Evolutionary conservation across 1,284 basidiomycete genomes (phyloP).

Genomic region (Leccinum pachyderme): DNA sequence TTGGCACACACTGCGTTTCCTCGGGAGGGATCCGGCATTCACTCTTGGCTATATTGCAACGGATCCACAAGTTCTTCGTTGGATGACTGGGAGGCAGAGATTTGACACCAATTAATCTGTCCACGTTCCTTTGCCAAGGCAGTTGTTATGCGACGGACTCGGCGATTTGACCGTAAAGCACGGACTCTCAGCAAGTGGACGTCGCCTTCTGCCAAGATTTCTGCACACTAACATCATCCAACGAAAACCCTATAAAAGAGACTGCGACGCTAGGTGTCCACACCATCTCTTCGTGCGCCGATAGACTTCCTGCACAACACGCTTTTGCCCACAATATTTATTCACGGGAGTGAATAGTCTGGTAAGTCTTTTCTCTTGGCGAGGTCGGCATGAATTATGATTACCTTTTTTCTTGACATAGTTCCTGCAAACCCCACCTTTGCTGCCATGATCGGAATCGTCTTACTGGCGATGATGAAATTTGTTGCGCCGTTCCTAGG

Average conservation of each 20-base stretch:
- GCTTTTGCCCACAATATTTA: not conserved
- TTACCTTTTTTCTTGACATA: not conserved
- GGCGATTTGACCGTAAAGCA: not conserved
- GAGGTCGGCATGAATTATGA: not conserved
- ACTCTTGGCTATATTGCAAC: not conserved
- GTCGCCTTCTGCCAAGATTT: not conserved
- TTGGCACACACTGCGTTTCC: not conserved
- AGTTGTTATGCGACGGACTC: not conserved
- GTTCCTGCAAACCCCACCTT: not conserved
- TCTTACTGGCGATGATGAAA: not conserved
- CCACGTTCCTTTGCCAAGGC: not conserved
- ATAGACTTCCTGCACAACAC: not conserved
- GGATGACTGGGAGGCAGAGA: not conserved
- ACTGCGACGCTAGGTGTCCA: not conserved
- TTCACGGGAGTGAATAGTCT: not conserved
- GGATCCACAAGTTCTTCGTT: not conserved
- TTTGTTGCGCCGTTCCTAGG: fast-evolving
- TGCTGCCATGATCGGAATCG: not conserved
- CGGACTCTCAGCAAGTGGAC: not conserved
- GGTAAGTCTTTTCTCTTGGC: not conserved
- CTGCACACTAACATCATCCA: not conserved
- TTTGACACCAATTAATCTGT: not conserved
- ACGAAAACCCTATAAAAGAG: slow-evolving; percentile 11
- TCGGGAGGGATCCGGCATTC: not conserved
- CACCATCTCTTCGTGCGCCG: too few species aligned